A percentile compares a stretch with the other conserved stretches of the same genome.
Conservation (phyloP, 768 basidiomycete genomes). For the Dacryopinax spathularia region DNA sequence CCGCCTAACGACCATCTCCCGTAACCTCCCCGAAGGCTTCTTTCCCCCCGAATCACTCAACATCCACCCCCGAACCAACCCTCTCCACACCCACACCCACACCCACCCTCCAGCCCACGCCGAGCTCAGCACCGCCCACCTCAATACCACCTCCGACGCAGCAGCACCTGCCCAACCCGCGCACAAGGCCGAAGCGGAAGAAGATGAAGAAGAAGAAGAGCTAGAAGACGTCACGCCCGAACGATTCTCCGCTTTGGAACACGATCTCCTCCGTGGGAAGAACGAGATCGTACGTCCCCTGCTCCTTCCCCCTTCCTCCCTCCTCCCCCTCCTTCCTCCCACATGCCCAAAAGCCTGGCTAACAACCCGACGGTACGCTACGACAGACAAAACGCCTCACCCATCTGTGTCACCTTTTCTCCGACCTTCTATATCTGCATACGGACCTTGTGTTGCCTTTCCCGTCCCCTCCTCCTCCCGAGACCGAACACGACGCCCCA, state of each 20-base stretch:
- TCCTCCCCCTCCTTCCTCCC: slow-evolving; percentile 8
- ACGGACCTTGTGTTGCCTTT: slow-evolving; percentile 9
- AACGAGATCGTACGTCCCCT: slow-evolving; percentile 56
- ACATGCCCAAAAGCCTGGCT: too few relatives aligned
- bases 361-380: neutral
- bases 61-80: slow-evolving; percentile 43
- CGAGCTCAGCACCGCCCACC: neutral
- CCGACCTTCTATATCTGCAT: slow-evolving; percentile 12
- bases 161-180: slow-evolving; percentile 26
- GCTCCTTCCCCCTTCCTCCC: slow-evolving; percentile 14
- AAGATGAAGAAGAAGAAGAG: slow-evolving; percentile 21
- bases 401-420: slow-evolving; percentile 16
- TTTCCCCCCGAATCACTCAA: slow-evolving; percentile 4
- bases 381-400: slow-evolving; percentile 16
- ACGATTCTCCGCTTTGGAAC: slow-evolving; percentile 64
- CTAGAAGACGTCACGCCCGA: slow-evolving; percentile 66
- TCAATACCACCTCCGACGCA: slow-evolving; percentile 26
- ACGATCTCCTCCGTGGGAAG: slow-evolving; percentile 71
- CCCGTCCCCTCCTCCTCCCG: slow-evolving; percentile 17
- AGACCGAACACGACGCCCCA: slow-evolving; percentile 6
- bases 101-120: neutral
- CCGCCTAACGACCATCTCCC: slow-evolving; percentile 16
- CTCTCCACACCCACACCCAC: slow-evolving; percentile 47
- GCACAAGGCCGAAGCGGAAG: neutral
- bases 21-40: neutral